A percentile compares a stretch with the other conserved stretches of the same genome.
phyloP scores from a whole-genome alignment of 768 basidiomycete species.

The Boletus barrowsii region DNA sequence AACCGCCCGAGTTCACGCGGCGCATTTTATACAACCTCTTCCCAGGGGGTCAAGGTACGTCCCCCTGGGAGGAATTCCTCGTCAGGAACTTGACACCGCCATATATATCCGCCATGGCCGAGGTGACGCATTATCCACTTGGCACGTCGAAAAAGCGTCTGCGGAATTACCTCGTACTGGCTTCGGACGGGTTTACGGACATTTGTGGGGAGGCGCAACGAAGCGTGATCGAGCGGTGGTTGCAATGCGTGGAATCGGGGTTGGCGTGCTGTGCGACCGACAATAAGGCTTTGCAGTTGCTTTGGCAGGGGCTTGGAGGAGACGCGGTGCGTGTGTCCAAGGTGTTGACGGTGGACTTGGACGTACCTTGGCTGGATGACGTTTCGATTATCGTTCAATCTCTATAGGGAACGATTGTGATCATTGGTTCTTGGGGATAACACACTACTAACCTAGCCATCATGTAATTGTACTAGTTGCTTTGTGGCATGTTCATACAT shows the following conservation, averaged over 20 bases:
- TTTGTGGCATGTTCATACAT: background rate
- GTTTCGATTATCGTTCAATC: conserved; percentile 63
- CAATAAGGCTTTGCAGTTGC: conserved; percentile 57
- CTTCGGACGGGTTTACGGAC: conserved; percentile 68
- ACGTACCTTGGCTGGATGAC: conserved; percentile 66
- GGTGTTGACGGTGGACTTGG: conserved; percentile 62
- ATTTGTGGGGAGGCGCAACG: conserved; percentile 51
- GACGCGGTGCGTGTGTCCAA: conserved; percentile 52
- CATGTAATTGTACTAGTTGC: background rate
- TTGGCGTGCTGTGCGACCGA: conserved; percentile 13
- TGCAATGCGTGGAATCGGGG: conserved; percentile 39
- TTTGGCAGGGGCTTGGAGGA: conserved; percentile 57
- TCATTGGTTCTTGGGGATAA: background rate
- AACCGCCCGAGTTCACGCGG: conserved; percentile 65
- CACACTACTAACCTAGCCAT: conserved; percentile 2
- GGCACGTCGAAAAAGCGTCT: conserved; percentile 24
- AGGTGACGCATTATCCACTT: conserved; percentile 56
- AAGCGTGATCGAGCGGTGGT: conserved; percentile 52
- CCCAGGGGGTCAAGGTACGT: conserved; percentile 58
- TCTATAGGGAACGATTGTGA: conserved; percentile 31
- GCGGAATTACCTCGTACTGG: conserved; percentile 56
- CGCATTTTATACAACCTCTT: conserved; percentile 64
- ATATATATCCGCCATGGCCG: conserved; percentile 63
- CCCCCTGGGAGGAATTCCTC: conserved; percentile 66
- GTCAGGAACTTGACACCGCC: conserved; percentile 61